Base-by-base conservation (phyloP, 2,329 filamentous ascomycete species). In the Geosmithia flava region DNA sequence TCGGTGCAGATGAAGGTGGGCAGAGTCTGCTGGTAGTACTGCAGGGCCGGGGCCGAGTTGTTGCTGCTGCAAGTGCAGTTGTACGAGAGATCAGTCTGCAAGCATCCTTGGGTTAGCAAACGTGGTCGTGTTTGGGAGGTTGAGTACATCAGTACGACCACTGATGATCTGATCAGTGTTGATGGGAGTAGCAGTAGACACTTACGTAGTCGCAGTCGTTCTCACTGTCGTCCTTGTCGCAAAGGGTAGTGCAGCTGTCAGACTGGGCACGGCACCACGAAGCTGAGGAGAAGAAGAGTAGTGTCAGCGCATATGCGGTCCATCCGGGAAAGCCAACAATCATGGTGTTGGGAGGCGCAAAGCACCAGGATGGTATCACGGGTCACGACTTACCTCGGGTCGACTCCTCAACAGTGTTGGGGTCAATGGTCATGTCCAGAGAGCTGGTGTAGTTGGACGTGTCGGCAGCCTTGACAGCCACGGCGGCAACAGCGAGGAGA, bases 11-110 rank as follows among this genome's bases (percentile, higher is more conserved):
- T 69, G 56, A 73, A 77, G 49, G 64, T 68, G 45, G 70, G 68
- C 53, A 80, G 62, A 2, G 74, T 76, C 64, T 77, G 68, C 45
- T 52, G 55, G 63, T 76, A 80, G 59, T 72, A 68, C 59, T 76
- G 63, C 44, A 80, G 68, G 50, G 70, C 72, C 15, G 75, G 74
- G 7, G 66, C 63, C 44, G 67, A 68, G 55, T 59, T 63, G 61
- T 78, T 75, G 53, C 61, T 55, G 33, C 57, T 47, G 66, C 76
- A 79, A 16, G 61, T 66, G 61, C 76, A 80, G 16, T 58, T 53
- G 62, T 68, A 79, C 47, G n/a, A 13, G 15, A 49, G 37, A 27
- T 23, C 27, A n/a, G 11, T 42, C 47, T 49, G 40, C 8, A 17
- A 20, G 13, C n/a, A 20, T n/a, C 20, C 23, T 27, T 27, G 23